Conservation (phyloP, 2,329 filamentous ascomycete genomes). For the Leptodontidium sp. region DNA sequence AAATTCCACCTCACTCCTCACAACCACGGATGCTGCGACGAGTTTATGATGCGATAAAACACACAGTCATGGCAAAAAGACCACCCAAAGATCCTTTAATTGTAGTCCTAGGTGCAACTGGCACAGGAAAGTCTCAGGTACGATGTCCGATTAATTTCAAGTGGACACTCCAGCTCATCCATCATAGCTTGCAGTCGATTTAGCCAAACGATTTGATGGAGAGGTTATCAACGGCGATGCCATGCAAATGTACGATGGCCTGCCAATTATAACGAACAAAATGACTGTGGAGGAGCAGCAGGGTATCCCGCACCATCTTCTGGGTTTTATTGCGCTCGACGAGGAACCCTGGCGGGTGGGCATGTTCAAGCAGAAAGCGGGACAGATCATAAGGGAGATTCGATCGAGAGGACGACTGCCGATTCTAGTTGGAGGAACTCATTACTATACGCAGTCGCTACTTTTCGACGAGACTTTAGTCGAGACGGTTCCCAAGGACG, state of each 20-base stretch:
- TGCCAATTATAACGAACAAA: slow-evolving; percentile 97
- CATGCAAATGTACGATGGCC: slow-evolving; percentile 93
- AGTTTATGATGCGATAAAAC: slow-evolving; percentile 22
- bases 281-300: slow-evolving; percentile 77
- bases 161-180: slow-evolving; percentile 23
- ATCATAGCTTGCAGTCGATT: slow-evolving; percentile 72
- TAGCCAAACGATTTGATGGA: slow-evolving; percentile 84
- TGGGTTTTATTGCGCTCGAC: slow-evolving; percentile 78
- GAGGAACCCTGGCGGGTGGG: slow-evolving; percentile 86
- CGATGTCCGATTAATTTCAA: background rate
- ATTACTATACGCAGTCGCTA: slow-evolving; percentile 92
- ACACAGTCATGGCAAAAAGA: slow-evolving; percentile 40
- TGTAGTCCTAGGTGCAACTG: slow-evolving; percentile 87
- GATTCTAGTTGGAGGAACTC: slow-evolving; percentile 91
- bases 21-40: slow-evolving; percentile 34
- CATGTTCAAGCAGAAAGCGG: slow-evolving; percentile 76
- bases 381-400: slow-evolving; percentile 78
- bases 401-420: slow-evolving; percentile 80
- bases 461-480: slow-evolving; percentile 80
- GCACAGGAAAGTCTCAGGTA: slow-evolving; percentile 92
- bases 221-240: slow-evolving; percentile 98
- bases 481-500: slow-evolving; percentile 45
- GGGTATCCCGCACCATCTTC: slow-evolving; percentile 85
- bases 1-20: background rate
- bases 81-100: slow-evolving; percentile 69